A percentile compares a stretch with the other conserved stretches of the same genome.
phyloP scores from a whole-genome alignment of 2,329 filamentous ascomycete species.

The Talaromyces sp. region DNA sequence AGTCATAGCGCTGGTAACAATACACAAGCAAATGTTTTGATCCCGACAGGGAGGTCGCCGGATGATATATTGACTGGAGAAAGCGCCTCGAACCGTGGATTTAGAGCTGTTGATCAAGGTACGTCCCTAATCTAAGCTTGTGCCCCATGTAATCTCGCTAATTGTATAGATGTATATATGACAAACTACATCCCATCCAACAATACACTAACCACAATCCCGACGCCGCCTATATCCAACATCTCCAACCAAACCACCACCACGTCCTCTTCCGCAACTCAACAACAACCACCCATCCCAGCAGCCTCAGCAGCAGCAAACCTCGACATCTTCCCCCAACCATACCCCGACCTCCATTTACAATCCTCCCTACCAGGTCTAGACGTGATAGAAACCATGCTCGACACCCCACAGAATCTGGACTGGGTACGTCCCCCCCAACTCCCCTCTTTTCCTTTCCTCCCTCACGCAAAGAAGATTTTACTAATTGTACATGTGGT shows the following conservation, averaged over 20 bases:
- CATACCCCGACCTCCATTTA: constrained; percentile 8
- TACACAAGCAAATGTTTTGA: background rate
- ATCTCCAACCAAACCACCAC: background rate
- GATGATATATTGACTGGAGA: constrained; percentile 16
- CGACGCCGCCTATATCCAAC: constrained; percentile 11
- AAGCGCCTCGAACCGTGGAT: constrained; percentile 14
- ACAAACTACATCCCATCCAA: background rate
- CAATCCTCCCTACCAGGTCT: constrained; percentile 22
- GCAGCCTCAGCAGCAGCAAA: background rate
- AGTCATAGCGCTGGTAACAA: background rate
- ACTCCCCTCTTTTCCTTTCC: too few relatives aligned
- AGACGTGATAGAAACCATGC: constrained; percentile 36
- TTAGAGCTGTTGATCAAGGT: background rate
- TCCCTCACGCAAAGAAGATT: background rate
- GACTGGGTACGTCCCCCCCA: constrained; percentile 34
- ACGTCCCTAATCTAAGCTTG: background rate
- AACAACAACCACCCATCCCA: constrained; percentile 4
- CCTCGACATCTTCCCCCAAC: background rate
- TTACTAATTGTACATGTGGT: background rate
- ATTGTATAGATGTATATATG: constrained; percentile 1
- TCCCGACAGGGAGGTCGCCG: background rate
- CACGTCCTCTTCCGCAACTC: background rate
- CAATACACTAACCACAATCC: background rate
- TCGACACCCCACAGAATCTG: constrained; percentile 32
- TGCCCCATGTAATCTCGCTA: background rate